Percentiles rank a stretch among this genome's conserved stretches.
These are phyloP conservation scores for Yarrowia sp. DNA, from an alignment of 805 yeast genomes.

Conservation along the genomic window DNA sequence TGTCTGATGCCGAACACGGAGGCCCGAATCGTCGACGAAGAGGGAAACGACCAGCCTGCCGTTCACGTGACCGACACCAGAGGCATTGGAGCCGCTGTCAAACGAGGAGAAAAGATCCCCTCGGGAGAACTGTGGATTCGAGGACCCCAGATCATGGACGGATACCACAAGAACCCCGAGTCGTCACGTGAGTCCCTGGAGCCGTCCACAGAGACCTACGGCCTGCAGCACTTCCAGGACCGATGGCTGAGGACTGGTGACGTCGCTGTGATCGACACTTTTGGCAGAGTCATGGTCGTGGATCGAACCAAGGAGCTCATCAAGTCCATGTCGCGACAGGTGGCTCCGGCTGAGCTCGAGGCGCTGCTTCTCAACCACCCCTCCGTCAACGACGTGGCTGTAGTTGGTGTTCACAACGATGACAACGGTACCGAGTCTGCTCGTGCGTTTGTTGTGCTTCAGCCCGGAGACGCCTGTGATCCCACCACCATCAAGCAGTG, in stretches of 20 bases:
- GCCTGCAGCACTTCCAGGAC: slow-evolving; percentile 52
- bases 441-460: slow-evolving; percentile 50
- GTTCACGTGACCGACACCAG: slow-evolving; percentile 24
- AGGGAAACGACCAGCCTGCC: slow-evolving; percentile 33
- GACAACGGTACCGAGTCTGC: slow-evolving; percentile 81
- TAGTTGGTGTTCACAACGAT: slow-evolving; percentile 67
- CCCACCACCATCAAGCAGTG: slow-evolving; percentile 46
- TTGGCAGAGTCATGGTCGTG: slow-evolving; percentile 58
- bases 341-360: slow-evolving; percentile 94
- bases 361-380: slow-evolving; percentile 77
- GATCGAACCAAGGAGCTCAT: slow-evolving; percentile 52
- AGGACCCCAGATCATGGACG: slow-evolving; percentile 62
- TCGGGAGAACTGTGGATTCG: slow-evolving; percentile 61
- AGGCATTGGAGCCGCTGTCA: slow-evolving; percentile 33
- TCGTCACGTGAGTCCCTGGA: slow-evolving; percentile 46
- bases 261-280: slow-evolving; percentile 56
- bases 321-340: slow-evolving; percentile 65
- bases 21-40: slow-evolving; percentile 29
- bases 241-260: slow-evolving; percentile 67
- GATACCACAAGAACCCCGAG: slow-evolving; percentile 58
- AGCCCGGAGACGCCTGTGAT: slow-evolving; percentile 36
- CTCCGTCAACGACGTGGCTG: slow-evolving; percentile 87
- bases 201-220: not conserved
- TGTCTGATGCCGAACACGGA: slow-evolving; percentile 31
- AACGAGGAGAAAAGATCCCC: slow-evolving; percentile 32